Evolutionary conservation across 225 moss, liverwort and hornwort genomes (phyloP).

Genomic region (Takakia lepidozioides): DNA sequence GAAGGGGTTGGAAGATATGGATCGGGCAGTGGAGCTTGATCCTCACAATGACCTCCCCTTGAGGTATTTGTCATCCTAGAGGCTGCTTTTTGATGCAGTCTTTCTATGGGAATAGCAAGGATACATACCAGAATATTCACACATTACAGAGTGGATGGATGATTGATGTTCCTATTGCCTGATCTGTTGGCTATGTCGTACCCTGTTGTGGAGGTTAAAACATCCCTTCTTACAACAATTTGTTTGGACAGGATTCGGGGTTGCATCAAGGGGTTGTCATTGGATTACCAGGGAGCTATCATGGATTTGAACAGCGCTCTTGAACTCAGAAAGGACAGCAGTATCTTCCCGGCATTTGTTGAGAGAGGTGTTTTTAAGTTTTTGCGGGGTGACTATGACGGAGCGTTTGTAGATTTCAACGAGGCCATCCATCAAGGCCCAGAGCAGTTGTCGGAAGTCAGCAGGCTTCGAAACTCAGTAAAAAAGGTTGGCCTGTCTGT

Average conservation of each 20-base stretch:
- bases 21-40: conserved; percentile 38
- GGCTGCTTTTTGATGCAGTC: neutral
- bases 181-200: no score
- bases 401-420: conserved; percentile 37
- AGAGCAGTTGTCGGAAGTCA: conserved; percentile 19
- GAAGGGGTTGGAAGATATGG: conserved; percentile 37
- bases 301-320: conserved; percentile 35
- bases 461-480: conserved; percentile 37
- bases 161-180: neutral
- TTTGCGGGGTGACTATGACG: conserved; percentile 17
- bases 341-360: conserved; percentile 28
- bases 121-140: neutral
- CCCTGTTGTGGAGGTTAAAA: neutral
- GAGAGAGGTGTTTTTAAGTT: conserved; percentile 42
- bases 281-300: conserved; percentile 27
- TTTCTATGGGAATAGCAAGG: neutral
- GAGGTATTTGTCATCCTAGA: conserved; percentile 15
- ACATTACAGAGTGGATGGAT: neutral
- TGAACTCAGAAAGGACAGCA: conserved; percentile 14
- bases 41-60: conserved; percentile 42
- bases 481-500: conserved; percentile 21
- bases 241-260: conserved; percentile 36
- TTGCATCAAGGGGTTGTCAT: conserved; percentile 46
- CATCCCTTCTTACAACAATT: neutral
- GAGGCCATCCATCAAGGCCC: conserved; percentile 37